Evolutionary conservation across 73 alveolate genomes (phyloP), one percentile per base, ranked within the genome.

Genomic region (Blepharisma japonicum): DNA sequence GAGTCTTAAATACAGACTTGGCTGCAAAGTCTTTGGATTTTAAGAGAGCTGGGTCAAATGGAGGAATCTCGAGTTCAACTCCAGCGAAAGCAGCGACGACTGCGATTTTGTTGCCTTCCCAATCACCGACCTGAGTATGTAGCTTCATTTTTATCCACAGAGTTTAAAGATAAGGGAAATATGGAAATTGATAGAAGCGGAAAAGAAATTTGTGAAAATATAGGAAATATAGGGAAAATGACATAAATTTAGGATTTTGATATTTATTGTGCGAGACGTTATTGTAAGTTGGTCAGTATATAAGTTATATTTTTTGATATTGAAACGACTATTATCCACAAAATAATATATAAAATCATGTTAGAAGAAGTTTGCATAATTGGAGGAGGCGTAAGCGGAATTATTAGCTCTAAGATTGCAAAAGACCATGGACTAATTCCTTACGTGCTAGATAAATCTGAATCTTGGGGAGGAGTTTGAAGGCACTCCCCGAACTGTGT

Each of bases 1-100:
- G 83, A 84, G 85, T 89, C 46, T 94, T 94, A 7, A 87, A 55
- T 51, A 91, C 91, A 71, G 83, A 68, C 84, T 88, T 87, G n/a
- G 84, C 81, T 68, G 71, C 66, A 74, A 47, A 86, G 68, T 89
- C 92, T 67, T 86, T 82, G 51, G 86, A 68, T 85, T 89, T 83
- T 25, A 50, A 67, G 51, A 23, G 53, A 18, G 71, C 72, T 18
- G 53, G 51, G 47, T 50, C 45, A 68, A 83, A 11, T 21, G 76
- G 53, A 53, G 68, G 68, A n/a, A 20, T 53, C 39, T 70, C 80
- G 70, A 82, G 80, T 53, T 47, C 80, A 14, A 76, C 74, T 71
- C 78, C 71, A 21, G 32, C 68, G 45, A 68, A 80, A 21, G 71
- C 77, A 45, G 87, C 78, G 56, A 45, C 70, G 68, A 78, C 81